Base-by-base conservation (phyloP, 768 basidiomycete genomes). In the Tephrocybe rancida region DNA sequence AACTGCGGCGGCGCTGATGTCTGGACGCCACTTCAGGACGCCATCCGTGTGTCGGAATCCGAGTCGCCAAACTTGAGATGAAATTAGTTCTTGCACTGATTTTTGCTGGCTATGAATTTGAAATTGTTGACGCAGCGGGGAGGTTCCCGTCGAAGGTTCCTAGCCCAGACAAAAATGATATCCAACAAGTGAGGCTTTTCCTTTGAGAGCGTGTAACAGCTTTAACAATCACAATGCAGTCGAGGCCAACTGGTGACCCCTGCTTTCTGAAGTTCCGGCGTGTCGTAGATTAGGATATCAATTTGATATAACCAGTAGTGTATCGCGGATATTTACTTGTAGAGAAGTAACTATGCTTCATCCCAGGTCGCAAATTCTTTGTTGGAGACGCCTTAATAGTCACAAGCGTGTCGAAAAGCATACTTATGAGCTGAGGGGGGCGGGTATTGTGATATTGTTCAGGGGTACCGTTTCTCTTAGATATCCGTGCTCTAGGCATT, bases 401-500 rank as follows among this genome's bases (percentile, higher is more conserved):
- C n/a, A n/a, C n/a, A n/a, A n/a, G n/a, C n/a, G n/a, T n/a, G n/a
- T n/a, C n/a, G n/a, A n/a, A n/a, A n/a, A n/a, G n/a, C n/a, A n/a
- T n/a, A n/a, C n/a, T n/a, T n/a, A n/a, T n/a, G n/a, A n/a, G n/a
- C n/a, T n/a, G n/a, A n/a, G n/a, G n/a, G n/a, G n/a, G n/a, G n/a
- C n/a, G 50, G 86, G 85, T 57, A 85, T 72, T 18, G 85, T 85
- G 19, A 87, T 84, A 61, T 82, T 76, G 59, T 87, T 87, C 44
- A 82, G 79, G 30, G 81, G 83, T 55, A 77, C 74, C 11, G 89
- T 92, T 71, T 97, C 92, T 52, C 81, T 80, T 52, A 98, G 84
- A 76, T 98, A 99, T 13, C 85, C 78, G 68, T 98, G 95, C 27
- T 93, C 83, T 57, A 97, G 74, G 67, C 95, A 96, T 67, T 95